phyloP scores from a whole-genome alignment of 2,329 filamentous ascomycete species.

The Fusarium sp. region DNA sequence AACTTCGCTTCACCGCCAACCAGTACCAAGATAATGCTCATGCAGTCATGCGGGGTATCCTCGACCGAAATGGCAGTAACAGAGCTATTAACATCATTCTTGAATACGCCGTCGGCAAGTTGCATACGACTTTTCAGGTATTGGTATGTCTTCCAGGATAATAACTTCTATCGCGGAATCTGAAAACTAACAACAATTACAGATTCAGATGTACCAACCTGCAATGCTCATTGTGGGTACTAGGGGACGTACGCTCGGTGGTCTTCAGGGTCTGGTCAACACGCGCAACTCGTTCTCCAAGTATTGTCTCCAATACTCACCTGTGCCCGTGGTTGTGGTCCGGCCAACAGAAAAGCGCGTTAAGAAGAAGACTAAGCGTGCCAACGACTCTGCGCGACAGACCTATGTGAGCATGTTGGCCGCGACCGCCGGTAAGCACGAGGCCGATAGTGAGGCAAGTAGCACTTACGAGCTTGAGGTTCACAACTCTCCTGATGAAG shows the following conservation, averaged over 20 bases:
- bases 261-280: conserved; percentile 87
- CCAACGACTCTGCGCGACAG: conserved; percentile 80
- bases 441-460: conserved; percentile 69
- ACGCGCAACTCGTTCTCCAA: conserved; percentile 88
- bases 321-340: conserved; percentile 93
- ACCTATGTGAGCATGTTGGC: conserved; percentile 85
- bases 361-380: conserved; percentile 90
- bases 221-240: conserved; percentile 94
- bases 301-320: conserved; percentile 94
- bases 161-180: neutral
- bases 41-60: conserved; percentile 80
- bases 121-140: conserved; percentile 91
- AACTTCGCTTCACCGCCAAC: conserved; percentile 78
- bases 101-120: conserved; percentile 90
- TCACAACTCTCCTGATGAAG: conserved; percentile 70
- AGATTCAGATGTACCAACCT: conserved; percentile 94
- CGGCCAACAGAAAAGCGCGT: conserved; percentile 88
- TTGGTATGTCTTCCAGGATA: conserved; percentile 72
- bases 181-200: conserved; percentile 26
- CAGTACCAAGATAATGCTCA: conserved; percentile 84
- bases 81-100: conserved; percentile 88
- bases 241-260: conserved; percentile 85
- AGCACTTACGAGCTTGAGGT: conserved; percentile 70
- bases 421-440: conserved; percentile 70
- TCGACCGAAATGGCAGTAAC: conserved; percentile 83